These are phyloP conservation scores for Plasmodium chabaudi DNA, from an alignment of 169 alveolate genomes.

Conservation along the genomic window DNA sequence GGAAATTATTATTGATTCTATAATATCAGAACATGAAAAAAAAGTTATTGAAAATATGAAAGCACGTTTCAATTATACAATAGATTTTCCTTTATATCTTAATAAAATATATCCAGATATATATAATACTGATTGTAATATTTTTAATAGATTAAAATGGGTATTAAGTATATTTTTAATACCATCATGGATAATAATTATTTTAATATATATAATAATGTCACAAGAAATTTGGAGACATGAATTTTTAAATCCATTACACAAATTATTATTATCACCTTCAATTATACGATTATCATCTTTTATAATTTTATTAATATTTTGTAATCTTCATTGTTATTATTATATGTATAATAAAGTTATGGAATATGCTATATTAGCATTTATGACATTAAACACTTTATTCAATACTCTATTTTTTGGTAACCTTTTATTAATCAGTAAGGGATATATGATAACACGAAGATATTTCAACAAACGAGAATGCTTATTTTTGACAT, in stretches of 20 bases:
- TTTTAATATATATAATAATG: slow-evolving; percentile 36
- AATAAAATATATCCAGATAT: slow-evolving; percentile 31
- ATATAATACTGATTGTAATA: slow-evolving; percentile 14
- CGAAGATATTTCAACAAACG: slow-evolving; percentile 51
- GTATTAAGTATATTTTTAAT: slow-evolving; percentile 49
- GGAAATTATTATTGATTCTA: not conserved
- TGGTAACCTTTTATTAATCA: slow-evolving; percentile 55
- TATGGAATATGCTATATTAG: slow-evolving; percentile 48
- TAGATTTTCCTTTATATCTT: slow-evolving; percentile 14
- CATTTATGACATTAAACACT: slow-evolving; percentile 57
- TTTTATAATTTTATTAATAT: slow-evolving; percentile 34
- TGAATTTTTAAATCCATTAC: slow-evolving; percentile 60
- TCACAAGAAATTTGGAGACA: slow-evolving; percentile 57
- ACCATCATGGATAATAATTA: slow-evolving; percentile 75
- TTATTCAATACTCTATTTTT: slow-evolving; percentile 66
- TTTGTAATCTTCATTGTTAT: slow-evolving; percentile 40
- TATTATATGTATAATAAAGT: slow-evolving; percentile 7
- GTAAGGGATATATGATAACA: slow-evolving; percentile 76
- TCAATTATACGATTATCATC: slow-evolving; percentile 52
- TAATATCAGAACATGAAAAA: slow-evolving; percentile 11
- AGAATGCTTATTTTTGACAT: slow-evolving; percentile 38
- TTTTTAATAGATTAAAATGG: slow-evolving; percentile 69
- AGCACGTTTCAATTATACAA: slow-evolving; percentile 10
- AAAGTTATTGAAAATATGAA: slow-evolving; percentile 31
- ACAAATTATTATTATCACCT: slow-evolving; percentile 50